Evolutionary conservation across 768 basidiomycete species (phyloP), one percentile per base, ranked within the genome.

Genomic region (Pleurotus cornucopiae): DNA sequence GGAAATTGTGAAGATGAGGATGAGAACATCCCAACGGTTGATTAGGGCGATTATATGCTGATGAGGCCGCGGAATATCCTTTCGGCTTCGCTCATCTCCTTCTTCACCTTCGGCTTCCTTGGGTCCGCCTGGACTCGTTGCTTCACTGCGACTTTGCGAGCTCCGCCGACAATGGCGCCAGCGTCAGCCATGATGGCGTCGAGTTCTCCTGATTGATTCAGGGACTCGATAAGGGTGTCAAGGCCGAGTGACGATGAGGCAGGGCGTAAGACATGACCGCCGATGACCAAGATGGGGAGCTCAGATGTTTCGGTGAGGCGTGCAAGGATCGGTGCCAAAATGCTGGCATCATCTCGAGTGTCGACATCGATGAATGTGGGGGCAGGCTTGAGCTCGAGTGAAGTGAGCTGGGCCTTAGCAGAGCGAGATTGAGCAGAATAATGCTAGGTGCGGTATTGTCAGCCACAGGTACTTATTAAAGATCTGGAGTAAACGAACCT

Each of bases 281-380:
- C 85, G 45, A 93, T 67, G 52, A 93, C 73, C 4, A 92, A 76
- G 26, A 91, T 66, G 13, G 91, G 88, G 5, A 91, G 71, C 13
- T 82, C 77, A 1, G 73, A 59, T 3, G 74, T 64, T 13, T 68
- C 69, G 0, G 88, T 88, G 39, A 92, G 73, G 0, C 90, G 84
- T 11, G 66, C 62, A 45, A 92, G 74, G 21, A 91, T 73, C 1
- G 87, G 83, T 3, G 69, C 66, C 20, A 93, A 72, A 21, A 89
- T 82, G 0, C 77, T 72, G 4, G 79, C 80, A 65, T 93, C 90
- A 58, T 84, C 85, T 58, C 90, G 83, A 51, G 82, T 69, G 64
- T 92, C 89, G 18, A 89, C 78, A 40, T 89, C 86, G 43, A 92
- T 79, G 48, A 90, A 75, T 13, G 83, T 79, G 0, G 88, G 84